These are phyloP conservation scores for Phytopythium cucurbitacearum DNA, from an alignment of 352 stramenopile species.

Conservation along the genomic window DNA sequence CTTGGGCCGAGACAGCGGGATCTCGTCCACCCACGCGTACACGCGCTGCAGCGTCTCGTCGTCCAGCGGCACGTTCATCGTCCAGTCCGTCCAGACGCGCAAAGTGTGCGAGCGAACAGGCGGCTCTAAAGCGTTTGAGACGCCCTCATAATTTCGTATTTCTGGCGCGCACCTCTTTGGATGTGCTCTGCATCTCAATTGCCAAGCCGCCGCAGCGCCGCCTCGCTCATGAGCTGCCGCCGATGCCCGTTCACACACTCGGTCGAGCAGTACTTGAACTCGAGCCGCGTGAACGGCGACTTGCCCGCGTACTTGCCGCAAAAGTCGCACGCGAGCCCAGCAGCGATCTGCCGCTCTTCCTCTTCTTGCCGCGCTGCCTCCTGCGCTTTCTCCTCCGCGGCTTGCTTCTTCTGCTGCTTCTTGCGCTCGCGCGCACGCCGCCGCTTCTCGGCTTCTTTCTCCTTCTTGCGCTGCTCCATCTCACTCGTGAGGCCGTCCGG, in stretches of 20 bases:
- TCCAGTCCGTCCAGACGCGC: neutral
- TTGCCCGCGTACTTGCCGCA: slow-evolving; percentile 82
- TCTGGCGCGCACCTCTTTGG: too few relatives aligned
- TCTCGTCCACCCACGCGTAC: slow-evolving; percentile 95
- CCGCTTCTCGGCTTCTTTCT: slow-evolving; percentile 87
- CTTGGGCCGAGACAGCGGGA: slow-evolving; percentile 93
- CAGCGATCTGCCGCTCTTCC: slow-evolving; percentile 65
- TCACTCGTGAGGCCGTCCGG: slow-evolving; percentile 67
- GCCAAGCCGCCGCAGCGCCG: slow-evolving; percentile 79
- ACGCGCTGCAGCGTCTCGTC: slow-evolving; percentile 91
- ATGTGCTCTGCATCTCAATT: slow-evolving; percentile 12
- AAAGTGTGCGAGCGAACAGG: neutral
- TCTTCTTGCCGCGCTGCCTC: slow-evolving; percentile 61
- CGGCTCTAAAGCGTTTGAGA: neutral
- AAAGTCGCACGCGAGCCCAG: slow-evolving; percentile 69
- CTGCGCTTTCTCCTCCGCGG: slow-evolving; percentile 57
- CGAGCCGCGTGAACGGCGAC: slow-evolving; percentile 87
- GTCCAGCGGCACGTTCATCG: slow-evolving; percentile 64
- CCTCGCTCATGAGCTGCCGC: slow-evolving; percentile 91
- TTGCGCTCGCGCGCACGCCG: slow-evolving; percentile 87
- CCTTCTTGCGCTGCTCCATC: slow-evolving; percentile 83
- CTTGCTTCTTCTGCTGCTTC: slow-evolving; percentile 86
- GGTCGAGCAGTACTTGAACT: slow-evolving; percentile 93
- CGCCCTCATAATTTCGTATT: too few relatives aligned
- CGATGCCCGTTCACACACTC: slow-evolving; percentile 93